These are phyloP conservation scores for Arctostaphylos glauca DNA, from an alignment of 148 eudicot genomes.

Conservation along the genomic window DNA sequence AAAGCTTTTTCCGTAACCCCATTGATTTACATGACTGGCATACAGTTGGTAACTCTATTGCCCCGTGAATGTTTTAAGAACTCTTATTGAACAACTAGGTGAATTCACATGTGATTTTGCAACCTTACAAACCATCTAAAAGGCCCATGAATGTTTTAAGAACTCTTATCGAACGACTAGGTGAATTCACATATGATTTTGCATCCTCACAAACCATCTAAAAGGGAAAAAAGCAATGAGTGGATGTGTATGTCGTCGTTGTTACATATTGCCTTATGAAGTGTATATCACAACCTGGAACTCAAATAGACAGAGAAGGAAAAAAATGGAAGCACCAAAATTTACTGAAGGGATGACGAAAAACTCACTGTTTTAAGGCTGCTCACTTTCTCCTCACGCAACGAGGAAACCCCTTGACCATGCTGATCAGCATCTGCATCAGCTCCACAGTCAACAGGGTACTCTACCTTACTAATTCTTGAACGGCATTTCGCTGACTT, in stretches of 20 bases:
- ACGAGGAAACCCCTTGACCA: constrained; percentile 69
- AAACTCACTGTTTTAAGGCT: constrained; percentile 90
- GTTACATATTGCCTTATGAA: neutral
- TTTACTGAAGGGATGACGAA: constrained; percentile 7
- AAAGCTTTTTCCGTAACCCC: neutral
- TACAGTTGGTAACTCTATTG: neutral
- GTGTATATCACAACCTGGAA: neutral
- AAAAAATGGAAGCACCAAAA: neutral
- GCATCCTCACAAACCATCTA: neutral
- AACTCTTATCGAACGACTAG: neutral
- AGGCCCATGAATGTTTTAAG: neutral
- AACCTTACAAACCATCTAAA: neutral
- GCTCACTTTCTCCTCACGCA: constrained; percentile 98
- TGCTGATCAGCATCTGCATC: constrained; percentile 89
- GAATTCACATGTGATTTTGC: neutral
- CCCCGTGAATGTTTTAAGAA: neutral
- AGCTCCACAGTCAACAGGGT: constrained; percentile 68
- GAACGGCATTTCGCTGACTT: constrained; percentile 72
- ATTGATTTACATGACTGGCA: neutral
- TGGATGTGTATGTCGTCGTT: neutral
- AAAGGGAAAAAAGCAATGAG: neutral
- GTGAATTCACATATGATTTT: neutral
- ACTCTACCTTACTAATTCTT: constrained; percentile 64
- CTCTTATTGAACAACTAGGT: neutral
- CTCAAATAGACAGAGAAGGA: neutral